These are phyloP conservation scores for Neofusicoccum cordaticola DNA, from an alignment of 2,329 filamentous ascomycete genomes.

Conservation along the genomic window DNA sequence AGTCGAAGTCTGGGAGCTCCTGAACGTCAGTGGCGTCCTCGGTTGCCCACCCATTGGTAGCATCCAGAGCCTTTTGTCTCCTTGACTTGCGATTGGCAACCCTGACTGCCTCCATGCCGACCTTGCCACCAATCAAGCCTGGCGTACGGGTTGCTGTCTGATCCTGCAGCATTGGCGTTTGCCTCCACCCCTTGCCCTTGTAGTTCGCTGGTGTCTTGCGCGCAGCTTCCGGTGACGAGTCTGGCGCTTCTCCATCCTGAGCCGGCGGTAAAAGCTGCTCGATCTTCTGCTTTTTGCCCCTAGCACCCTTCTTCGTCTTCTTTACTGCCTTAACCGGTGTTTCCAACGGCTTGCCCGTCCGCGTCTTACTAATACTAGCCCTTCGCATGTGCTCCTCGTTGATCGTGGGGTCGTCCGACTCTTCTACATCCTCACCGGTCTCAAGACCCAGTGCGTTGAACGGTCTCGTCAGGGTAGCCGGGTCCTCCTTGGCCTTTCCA, in stretches of 20 bases:
- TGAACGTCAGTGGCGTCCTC: slow-evolving; percentile 94
- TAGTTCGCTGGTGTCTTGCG: slow-evolving; percentile 37
- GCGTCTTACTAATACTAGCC: slow-evolving; percentile 39
- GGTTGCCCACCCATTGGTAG: slow-evolving; percentile 85
- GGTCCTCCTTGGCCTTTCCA: slow-evolving; percentile 32
- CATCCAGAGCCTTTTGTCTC: slow-evolving; percentile 51
- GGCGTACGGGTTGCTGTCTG: slow-evolving; percentile 40
- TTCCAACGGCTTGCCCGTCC: slow-evolving; percentile 41
- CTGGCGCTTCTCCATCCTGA: slow-evolving; percentile 29
- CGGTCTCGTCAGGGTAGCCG: slow-evolving; percentile 38
- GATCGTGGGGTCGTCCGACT: slow-evolving; percentile 34
- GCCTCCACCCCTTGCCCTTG: slow-evolving; percentile 64
- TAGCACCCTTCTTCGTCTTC: slow-evolving; percentile 45
- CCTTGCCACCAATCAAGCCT: slow-evolving; percentile 37
- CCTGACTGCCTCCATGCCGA: slow-evolving; percentile 36
- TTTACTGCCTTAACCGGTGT: slow-evolving; percentile 39
- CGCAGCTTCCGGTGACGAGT: slow-evolving; percentile 27
- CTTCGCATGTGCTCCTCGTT: slow-evolving; percentile 28
- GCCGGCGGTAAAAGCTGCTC: slow-evolving; percentile 23
- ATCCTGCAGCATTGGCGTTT: slow-evolving; percentile 66
- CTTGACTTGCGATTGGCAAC: slow-evolving; percentile 42
- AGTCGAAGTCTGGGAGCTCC: slow-evolving; percentile 93
- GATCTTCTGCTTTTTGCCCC: slow-evolving; percentile 44
- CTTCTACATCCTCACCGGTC: slow-evolving; percentile 32
- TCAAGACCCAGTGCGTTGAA: slow-evolving; percentile 41